A percentile compares a stretch with the other conserved stretches of the same genome.
These are phyloP conservation scores for Mariannaea elegans DNA, from an alignment of 2,329 filamentous ascomycete genomes.

Conservation along the genomic window DNA sequence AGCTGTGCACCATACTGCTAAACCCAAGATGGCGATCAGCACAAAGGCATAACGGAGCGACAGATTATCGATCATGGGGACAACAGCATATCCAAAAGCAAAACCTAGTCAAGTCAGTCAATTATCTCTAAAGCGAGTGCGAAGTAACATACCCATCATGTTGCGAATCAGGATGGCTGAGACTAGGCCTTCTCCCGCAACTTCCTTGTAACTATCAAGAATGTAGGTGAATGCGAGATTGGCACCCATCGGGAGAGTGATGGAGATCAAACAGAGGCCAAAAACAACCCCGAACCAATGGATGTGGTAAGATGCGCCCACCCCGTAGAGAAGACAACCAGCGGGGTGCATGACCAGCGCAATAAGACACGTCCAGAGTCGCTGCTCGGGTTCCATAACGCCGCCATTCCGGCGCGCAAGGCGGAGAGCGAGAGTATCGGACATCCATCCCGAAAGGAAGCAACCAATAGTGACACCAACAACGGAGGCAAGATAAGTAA, in stretches of 20 bases:
- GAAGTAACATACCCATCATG: conserved; percentile 30
- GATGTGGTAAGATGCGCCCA: conserved; percentile 33
- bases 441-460: conserved; percentile 34
- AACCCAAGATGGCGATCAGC: conserved; percentile 29
- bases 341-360: conserved; percentile 33
- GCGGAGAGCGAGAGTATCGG: conserved; percentile 27
- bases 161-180: conserved; percentile 36
- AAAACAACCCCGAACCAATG: conserved; percentile 39
- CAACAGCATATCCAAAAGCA: conserved; percentile 37
- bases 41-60: conserved; percentile 33
- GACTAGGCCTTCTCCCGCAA: conserved; percentile 33
- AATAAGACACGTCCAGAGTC: conserved; percentile 34
- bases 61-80: conserved; percentile 34
- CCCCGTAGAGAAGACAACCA: conserved; percentile 35
- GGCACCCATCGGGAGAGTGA: conserved; percentile 33
- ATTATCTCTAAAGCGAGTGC: background rate
- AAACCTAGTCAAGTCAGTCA: conserved; percentile 26
- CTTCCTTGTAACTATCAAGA: conserved; percentile 38
- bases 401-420: conserved; percentile 35
- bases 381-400: conserved; percentile 39
- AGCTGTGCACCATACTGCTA: conserved; percentile 24
- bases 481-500: conserved; percentile 33
- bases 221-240: conserved; percentile 36
- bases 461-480: conserved; percentile 35
- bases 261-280: conserved; percentile 32